phyloP scores from a whole-genome alignment of 2,329 filamentous ascomycete genomes.

The Colletotrichum siamense region DNA sequence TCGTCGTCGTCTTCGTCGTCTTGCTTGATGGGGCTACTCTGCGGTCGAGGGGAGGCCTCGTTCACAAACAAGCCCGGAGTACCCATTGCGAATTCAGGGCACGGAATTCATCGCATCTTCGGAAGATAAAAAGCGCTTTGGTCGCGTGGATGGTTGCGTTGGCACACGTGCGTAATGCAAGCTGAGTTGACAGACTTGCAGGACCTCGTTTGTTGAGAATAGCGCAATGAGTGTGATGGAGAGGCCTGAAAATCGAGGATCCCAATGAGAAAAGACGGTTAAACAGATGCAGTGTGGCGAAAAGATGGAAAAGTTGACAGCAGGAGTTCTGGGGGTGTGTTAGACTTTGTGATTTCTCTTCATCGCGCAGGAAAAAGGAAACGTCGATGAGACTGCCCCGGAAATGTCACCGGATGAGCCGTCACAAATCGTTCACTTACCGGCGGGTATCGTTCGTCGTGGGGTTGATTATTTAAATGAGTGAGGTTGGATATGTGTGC shows the following conservation, averaged over 20 bases:
- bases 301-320: neutral
- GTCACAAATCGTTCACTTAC: neutral
- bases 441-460: neutral
- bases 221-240: neutral
- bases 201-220: neutral
- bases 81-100: neutral
- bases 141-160: neutral
- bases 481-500: neutral
- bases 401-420: neutral
- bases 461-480: neutral
- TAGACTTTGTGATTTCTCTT: neutral
- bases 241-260: neutral
- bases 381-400: neutral
- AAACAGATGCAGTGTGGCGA: neutral
- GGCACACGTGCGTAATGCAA: neutral
- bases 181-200: neutral
- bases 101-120: neutral
- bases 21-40: slow-evolving; percentile 2
- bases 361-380: neutral
- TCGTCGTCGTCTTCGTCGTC: slow-evolving; percentile 32
- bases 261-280: neutral
- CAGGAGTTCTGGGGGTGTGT: neutral
- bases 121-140: neutral
- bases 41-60: neutral
- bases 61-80: slow-evolving; percentile 4